These are phyloP conservation scores for Penicillium herquei DNA, from an alignment of 495 filamentous ascomycete genomes.

Conservation along the genomic window DNA sequence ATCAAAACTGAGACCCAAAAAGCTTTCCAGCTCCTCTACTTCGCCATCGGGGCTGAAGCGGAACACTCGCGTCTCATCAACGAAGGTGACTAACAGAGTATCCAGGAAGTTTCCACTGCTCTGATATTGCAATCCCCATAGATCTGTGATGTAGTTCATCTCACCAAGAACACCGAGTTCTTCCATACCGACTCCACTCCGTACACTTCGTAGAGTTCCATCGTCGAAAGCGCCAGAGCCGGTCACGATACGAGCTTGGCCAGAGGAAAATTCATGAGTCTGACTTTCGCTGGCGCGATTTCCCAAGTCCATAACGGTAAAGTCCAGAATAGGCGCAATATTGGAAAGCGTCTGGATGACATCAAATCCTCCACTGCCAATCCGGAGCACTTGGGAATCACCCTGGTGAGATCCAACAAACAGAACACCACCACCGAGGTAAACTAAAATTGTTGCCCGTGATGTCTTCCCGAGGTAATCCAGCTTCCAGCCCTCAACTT, in stretches of 20 bases:
- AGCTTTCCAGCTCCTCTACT: constrained; percentile 78
- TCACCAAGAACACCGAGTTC: constrained; percentile 81
- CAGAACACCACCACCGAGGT: constrained; percentile 69
- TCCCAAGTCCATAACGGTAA: constrained; percentile 92
- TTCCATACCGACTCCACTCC: constrained; percentile 91
- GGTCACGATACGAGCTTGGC: constrained; percentile 90
- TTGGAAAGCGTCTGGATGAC: constrained; percentile 78
- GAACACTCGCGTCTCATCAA: constrained; percentile 83
- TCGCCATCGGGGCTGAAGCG: constrained; percentile 70
- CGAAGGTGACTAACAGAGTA: constrained; percentile 74
- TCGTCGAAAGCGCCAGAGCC: constrained; percentile 86
- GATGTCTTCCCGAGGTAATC: constrained; percentile 68
- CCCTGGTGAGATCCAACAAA: constrained; percentile 93
- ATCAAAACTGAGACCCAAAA: constrained; percentile 64
- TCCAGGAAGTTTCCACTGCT: constrained; percentile 52
- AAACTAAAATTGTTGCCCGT: constrained; percentile 72
- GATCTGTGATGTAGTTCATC: constrained; percentile 68
- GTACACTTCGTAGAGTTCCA: constrained; percentile 81
- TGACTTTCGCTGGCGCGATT: constrained; percentile 74
- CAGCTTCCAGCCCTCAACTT: constrained; percentile 66
- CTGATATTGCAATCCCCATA: constrained; percentile 63
- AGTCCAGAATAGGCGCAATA: constrained; percentile 88
- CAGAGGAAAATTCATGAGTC: constrained; percentile 87
- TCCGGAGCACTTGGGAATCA: constrained; percentile 78
- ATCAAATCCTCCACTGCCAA: constrained; percentile 55